Evolutionary conservation across 2,329 filamentous ascomycete genomes (phyloP), one percentile per base, ranked within the genome.

Genomic region (Colletotrichum spinosum): DNA sequence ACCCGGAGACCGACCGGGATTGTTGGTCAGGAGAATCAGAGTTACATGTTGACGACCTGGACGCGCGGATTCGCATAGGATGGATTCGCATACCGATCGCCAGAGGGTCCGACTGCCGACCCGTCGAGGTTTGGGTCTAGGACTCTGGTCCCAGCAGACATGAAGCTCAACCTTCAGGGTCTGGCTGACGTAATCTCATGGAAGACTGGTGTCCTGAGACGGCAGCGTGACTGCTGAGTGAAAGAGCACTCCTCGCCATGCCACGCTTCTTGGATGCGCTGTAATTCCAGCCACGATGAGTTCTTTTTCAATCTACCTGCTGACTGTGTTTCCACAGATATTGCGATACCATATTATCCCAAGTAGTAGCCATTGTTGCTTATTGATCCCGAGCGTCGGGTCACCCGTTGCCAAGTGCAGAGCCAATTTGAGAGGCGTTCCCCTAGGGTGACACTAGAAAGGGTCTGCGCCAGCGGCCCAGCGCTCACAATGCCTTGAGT

Each of bases 341-440:
- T 4, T 25, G 25, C 4, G 25, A 25, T 25, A 25, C 4, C 25
- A 25, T 1, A 25, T 25, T 25, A 25, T 25, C 25, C 25, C 25
- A 25, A 25, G 25, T 5, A 25, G 25, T 25, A 25, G 25, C 25
- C 25, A 25, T 25, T 25, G 49, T n/a, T 52, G 34, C 34, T 25
- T 12, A 9, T n/a, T 12, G 49, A 38, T 15, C 46, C 59, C 34
- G 33, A 25, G 37, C 33, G 45, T 54, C 35, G 44, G 39, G n/a
- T 41, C 39, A 48, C 41, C 41, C 58, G 62, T 62, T 65, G 58
- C 58, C 62, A 62, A 65, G 62, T 38, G 45, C 35, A 54, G 44
- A 58, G 41, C 8, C 52, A 50, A 56, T 44, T 15, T 17, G 15
- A 34, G 25, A n/a, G 51, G 56, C 61, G 51, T 37, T 17, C 39